Conservation (phyloP, 768 basidiomycete genomes). For the Russula emetica region DNA sequence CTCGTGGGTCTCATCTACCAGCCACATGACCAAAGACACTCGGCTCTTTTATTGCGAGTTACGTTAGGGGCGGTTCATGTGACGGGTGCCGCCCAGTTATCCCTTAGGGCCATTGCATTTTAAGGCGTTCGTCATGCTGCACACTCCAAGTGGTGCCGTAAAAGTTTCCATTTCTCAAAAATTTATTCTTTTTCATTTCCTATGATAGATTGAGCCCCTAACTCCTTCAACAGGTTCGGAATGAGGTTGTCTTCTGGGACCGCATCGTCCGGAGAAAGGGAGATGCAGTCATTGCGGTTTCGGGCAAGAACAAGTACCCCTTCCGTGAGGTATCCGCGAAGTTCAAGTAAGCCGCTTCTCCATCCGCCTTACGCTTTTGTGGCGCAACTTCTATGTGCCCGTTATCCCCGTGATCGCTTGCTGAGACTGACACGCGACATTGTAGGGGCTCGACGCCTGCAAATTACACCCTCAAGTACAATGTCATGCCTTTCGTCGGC, state of each 20-base stretch:
- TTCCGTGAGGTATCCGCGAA: constrained; percentile 69
- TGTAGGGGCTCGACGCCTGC: constrained; percentile 62
- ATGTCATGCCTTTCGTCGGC: constrained; percentile 88
- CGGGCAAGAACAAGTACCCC: constrained; percentile 76
- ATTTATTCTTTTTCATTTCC: neutral
- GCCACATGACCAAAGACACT: neutral
- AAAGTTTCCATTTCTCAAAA: neutral
- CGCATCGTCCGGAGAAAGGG: constrained; percentile 79
- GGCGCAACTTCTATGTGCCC: constrained; percentile 2
- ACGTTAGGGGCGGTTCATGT: neutral
- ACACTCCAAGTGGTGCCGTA: neutral
- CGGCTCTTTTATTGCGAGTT: neutral
- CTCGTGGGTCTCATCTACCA: neutral
- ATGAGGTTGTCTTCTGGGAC: constrained; percentile 89
- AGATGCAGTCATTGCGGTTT: constrained; percentile 62
- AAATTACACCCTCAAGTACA: constrained; percentile 76
- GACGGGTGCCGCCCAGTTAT: neutral
- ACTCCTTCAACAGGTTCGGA: constrained; percentile 46
- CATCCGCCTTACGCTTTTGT: neutral
- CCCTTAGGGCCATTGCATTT: neutral
- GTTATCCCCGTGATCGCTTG: constrained; percentile 13
- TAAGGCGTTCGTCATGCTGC: neutral
- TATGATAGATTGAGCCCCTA: constrained; percentile 3
- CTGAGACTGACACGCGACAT: constrained; percentile 24
- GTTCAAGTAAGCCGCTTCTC: constrained; percentile 61